Percentiles rank a stretch among this genome's conserved stretches.
phyloP scores from a whole-genome alignment of 2,329 filamentous ascomycete genomes.

The Hypomyces perniciosus region DNA sequence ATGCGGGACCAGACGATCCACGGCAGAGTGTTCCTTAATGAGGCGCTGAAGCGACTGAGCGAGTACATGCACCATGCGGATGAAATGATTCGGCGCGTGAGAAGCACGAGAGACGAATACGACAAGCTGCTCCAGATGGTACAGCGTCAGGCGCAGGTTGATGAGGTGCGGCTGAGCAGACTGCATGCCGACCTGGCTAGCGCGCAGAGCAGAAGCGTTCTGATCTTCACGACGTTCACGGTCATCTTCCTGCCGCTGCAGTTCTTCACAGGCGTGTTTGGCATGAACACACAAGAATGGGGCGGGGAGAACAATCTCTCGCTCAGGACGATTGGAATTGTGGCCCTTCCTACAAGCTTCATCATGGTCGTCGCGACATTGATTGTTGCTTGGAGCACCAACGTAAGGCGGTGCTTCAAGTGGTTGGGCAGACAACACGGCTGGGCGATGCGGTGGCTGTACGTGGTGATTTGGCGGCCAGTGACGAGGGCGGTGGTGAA shows the following conservation, averaged over 20 bases:
- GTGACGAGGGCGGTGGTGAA: constrained; percentile 9
- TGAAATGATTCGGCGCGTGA: constrained; percentile 55
- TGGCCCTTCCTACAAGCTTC: constrained; percentile 44
- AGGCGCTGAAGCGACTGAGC: constrained; percentile 46
- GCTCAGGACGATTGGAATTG: constrained; percentile 39
- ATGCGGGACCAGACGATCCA: constrained; percentile 36
- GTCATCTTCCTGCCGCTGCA: constrained; percentile 59
- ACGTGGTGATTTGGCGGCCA: constrained; percentile 20
- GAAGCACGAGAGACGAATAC: constrained; percentile 54
- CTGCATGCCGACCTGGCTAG: constrained; percentile 58
- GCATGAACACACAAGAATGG: constrained; percentile 60
- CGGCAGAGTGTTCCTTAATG: constrained; percentile 46
- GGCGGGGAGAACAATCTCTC: constrained; percentile 41
- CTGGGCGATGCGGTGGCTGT: constrained; percentile 16
- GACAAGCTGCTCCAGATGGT: constrained; percentile 62
- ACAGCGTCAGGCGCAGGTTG: constrained; percentile 60
- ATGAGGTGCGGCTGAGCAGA: constrained; percentile 57
- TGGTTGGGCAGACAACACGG: constrained; percentile 17
- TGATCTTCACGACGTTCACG: constrained; percentile 60
- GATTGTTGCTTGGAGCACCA: constrained; percentile 50
- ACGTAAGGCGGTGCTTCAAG: constrained; percentile 29
- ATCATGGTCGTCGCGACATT: constrained; percentile 45
- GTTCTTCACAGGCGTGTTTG: constrained; percentile 60
- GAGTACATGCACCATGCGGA: constrained; percentile 49
- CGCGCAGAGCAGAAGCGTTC: constrained; percentile 55